These are phyloP conservation scores for Coccomyxa subellipsoidea DNA, from an alignment of 163 green algal species.

Conservation along the genomic window DNA sequence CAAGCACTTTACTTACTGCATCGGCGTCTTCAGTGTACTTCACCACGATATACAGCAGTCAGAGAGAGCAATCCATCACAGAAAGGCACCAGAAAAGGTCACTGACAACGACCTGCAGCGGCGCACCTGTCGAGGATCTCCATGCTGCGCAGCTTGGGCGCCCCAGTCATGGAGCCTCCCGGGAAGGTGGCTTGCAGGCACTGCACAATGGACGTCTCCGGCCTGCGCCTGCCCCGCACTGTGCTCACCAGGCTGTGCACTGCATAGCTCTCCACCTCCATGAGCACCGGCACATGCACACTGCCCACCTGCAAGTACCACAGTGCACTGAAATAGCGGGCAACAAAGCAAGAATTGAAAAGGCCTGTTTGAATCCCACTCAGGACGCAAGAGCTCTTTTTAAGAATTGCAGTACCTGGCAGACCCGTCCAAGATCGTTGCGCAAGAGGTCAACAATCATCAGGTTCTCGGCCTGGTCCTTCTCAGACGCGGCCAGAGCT, in stretches of 20 bases:
- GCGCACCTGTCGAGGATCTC: slow-evolving; percentile 76
- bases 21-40: too few species aligned
- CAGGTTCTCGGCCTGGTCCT: slow-evolving; percentile 97
- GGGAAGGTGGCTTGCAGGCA: slow-evolving; percentile 87
- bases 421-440: slow-evolving; percentile 95
- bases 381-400: not conserved
- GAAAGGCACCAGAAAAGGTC: too few species aligned
- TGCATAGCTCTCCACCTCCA: slow-evolving; percentile 92
- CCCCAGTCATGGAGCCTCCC: slow-evolving; percentile 94
- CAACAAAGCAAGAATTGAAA: not conserved
- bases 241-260: slow-evolving; percentile 95
- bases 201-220: slow-evolving; percentile 46
- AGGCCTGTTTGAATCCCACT: not conserved
- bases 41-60: too few species aligned
- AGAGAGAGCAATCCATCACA: not conserved
- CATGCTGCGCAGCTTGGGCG: slow-evolving; percentile 87
- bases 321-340: not conserved
- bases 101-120: not conserved
- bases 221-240: slow-evolving; percentile 64
- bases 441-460: slow-evolving; percentile 99
- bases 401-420: slow-evolving; percentile 40
- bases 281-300: slow-evolving; percentile 89
- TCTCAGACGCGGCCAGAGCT: slow-evolving; percentile 69
- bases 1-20: too few species aligned
- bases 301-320: slow-evolving; percentile 51